phyloP scores from a whole-genome alignment of 352 stramenopile genomes.

The Phytophthora meadii region DNA sequence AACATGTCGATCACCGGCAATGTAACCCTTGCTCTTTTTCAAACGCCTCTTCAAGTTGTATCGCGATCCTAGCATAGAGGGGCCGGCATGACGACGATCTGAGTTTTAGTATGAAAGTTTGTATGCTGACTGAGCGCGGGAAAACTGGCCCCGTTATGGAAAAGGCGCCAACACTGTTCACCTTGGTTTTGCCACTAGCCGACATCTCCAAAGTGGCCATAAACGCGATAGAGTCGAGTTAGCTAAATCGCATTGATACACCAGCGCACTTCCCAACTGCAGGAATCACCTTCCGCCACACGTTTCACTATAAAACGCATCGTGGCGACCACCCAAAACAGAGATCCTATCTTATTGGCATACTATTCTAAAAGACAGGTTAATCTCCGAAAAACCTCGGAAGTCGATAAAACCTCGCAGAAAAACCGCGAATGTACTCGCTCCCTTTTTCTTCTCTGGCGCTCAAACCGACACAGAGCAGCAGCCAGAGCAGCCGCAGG shows the following conservation, averaged over 20 bases:
- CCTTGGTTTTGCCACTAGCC: background rate
- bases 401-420: conserved; percentile 35
- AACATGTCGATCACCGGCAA: conserved; percentile 7
- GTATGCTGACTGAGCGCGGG: conserved; percentile 13
- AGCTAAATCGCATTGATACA: conserved; percentile 1
- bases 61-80: conserved; percentile 31
- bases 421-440: conserved; percentile 23
- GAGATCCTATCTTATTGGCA: conserved; percentile 1
- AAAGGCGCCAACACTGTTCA: conserved; percentile 18
- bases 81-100: conserved; percentile 9
- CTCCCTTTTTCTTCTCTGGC: conserved; percentile 24
- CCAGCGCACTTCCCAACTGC: background rate
- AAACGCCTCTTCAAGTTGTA: conserved; percentile 23
- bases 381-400: conserved; percentile 39
- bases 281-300: background rate
- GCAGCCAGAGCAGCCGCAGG: conserved; percentile 11
- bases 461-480: conserved; percentile 36
- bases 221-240: conserved; percentile 6
- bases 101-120: conserved; percentile 24
- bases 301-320: conserved; percentile 18
- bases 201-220: background rate
- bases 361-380: conserved; percentile 16
- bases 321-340: conserved; percentile 15
- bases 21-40: conserved; percentile 3
- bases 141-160: conserved; percentile 11